Evolutionary conservation across 2,329 filamentous ascomycete genomes (phyloP), one percentile per base, ranked within the genome.

Genomic region (Podosphaera leucotricha): DNA sequence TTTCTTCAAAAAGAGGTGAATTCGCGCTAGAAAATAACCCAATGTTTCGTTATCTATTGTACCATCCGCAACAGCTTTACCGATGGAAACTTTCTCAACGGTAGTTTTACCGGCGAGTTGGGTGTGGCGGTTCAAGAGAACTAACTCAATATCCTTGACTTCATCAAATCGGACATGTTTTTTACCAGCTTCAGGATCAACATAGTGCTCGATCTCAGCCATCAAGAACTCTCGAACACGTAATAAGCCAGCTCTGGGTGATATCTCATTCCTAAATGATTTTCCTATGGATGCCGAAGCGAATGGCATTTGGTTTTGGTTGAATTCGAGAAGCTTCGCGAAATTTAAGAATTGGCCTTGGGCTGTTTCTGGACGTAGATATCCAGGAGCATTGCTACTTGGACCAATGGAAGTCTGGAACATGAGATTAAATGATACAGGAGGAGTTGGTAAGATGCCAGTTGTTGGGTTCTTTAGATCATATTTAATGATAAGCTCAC

Each of bases 281-380:
- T 93, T 93, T 63, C 90, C 90, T 59, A 98, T 92, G 35, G 83
- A 92, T 40, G 90, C 90, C 42, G 87, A 95, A 13, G 90, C 90
- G 58, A 98, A 95, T 21, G 90, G 90, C 81, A 98, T 93, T 54
- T 77, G 70, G 56, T 84, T 75, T 63, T 92, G 82, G 67, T 94
- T 95, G 68, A 86, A 95, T 52, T 94, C 87, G 47, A 95, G 77
- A 40, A 98, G 75, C 67, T 94, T 94, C 54, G 80, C 75, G 62
- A 98, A 98, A 64, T 92, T 94, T 52, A 95, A 67, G 65, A 98
- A 98, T 64, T 98, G 90, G 51, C 90, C 90, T 51, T 98, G 90
- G 3, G 90, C 90, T 24, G 90, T 98, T 64, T 98, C 90, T 38
- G 90, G 90, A 45, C 86, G 75, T 46, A 94, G 69, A 61, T 84